These are phyloP conservation scores for Saccharomyces pastorianus DNA, from an alignment of 1,139 yeast genomes.

Conservation along the genomic window DNA sequence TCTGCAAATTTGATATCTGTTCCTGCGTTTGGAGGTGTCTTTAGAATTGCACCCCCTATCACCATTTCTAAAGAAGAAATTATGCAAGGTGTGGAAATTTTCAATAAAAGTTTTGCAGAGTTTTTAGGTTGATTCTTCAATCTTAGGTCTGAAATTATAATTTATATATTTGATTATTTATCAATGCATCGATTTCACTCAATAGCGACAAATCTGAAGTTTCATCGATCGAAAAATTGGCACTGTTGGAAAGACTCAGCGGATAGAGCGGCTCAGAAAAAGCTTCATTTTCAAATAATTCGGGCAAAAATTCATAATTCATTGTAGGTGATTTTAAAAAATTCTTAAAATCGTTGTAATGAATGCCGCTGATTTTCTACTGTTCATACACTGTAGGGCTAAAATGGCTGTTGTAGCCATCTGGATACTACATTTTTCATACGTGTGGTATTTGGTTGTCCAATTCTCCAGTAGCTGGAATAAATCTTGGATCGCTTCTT, in stretches of 20 bases:
- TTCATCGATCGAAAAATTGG: constrained; percentile 25
- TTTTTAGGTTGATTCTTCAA: constrained; percentile 1
- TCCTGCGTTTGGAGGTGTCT: constrained; percentile 20
- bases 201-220: constrained; percentile 26
- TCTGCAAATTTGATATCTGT: constrained; percentile 21
- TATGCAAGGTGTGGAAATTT: constrained; percentile 13
- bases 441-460: constrained; percentile 29
- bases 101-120: constrained; percentile 13
- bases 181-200: constrained; percentile 26
- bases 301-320: constrained; percentile 24
- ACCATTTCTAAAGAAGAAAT: constrained; percentile 18
- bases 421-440: constrained; percentile 22
- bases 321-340: constrained; percentile 21
- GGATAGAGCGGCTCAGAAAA: constrained; percentile 10
- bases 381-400: constrained; percentile 25
- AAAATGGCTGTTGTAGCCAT: constrained; percentile 27
- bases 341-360: constrained; percentile 13
- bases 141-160: background rate
- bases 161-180: constrained; percentile 4
- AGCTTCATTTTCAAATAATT: constrained; percentile 16
- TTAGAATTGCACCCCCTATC: constrained; percentile 25
- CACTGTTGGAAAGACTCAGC: constrained; percentile 22
- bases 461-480: constrained; percentile 29
- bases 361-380: constrained; percentile 15
- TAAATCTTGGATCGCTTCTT: constrained; percentile 29